phyloP scores from a whole-genome alignment of 208 protist genomes.

The Leishmania mexicana region DNA sequence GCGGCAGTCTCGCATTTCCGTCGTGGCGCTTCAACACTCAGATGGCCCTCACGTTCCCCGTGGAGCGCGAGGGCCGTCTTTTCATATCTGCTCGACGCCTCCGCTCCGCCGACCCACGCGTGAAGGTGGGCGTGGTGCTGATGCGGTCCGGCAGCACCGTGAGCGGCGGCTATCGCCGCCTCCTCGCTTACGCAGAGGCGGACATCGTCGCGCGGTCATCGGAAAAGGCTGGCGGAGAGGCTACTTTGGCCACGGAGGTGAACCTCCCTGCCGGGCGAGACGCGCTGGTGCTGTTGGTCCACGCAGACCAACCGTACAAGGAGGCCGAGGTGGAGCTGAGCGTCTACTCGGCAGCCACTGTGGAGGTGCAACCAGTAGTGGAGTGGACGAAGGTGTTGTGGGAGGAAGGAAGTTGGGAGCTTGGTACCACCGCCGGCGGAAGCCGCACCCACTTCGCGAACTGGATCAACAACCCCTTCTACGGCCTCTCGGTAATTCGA shows the following conservation, averaged over 20 bases:
- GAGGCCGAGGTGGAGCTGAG: conserved; percentile 68
- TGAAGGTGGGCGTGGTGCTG: conserved; percentile 73
- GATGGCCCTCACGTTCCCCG: conserved; percentile 68
- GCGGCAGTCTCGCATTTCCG: conserved; percentile 67
- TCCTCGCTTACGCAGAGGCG: conserved; percentile 42
- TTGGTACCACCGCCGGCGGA: conserved; percentile 83
- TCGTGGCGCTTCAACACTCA: conserved; percentile 92
- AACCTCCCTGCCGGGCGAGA: conserved; percentile 20
- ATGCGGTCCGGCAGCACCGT: conserved; percentile 40
- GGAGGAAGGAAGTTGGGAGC: conserved; percentile 76
- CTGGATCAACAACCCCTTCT: conserved; percentile 93
- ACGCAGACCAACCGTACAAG: conserved; percentile 71
- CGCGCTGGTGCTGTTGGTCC: conserved; percentile 77
- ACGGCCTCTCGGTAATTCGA: conserved; percentile 63
- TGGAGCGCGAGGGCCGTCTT: conserved; percentile 69
- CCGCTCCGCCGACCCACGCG: conserved; percentile 40
- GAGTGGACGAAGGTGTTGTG: conserved; percentile 74
- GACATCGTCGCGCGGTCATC: conserved; percentile 60
- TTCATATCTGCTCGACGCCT: conserved; percentile 60
- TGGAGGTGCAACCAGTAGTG: conserved; percentile 60
- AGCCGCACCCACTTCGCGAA: conserved; percentile 58
- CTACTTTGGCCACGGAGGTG: conserved; percentile 59
- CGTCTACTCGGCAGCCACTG: conserved; percentile 55
- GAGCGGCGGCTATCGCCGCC: conserved; percentile 56
- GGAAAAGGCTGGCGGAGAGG: conserved; percentile 35